Conservation (phyloP, 805 yeast genomes). For the Nakazawaea siamensis region DNA sequence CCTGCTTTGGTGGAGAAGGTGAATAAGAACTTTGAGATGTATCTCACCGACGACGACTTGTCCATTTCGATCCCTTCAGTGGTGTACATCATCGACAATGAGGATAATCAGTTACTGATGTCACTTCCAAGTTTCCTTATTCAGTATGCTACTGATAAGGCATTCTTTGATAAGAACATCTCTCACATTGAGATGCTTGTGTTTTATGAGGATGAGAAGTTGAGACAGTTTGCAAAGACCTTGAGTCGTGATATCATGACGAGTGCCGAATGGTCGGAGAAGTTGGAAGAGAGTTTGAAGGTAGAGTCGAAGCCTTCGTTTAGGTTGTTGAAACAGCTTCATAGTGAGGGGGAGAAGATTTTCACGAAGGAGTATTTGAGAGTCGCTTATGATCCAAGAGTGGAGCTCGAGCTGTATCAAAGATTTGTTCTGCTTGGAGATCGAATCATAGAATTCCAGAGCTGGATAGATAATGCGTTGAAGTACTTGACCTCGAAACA, state of each 20-base stretch:
- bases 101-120: constrained; percentile 22
- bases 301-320: constrained; percentile 38
- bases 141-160: constrained; percentile 7
- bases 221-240: constrained; percentile 28
- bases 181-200: constrained; percentile 34
- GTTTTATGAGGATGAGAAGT: constrained; percentile 43
- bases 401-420: constrained; percentile 10
- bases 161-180: constrained; percentile 12
- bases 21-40: constrained; percentile 23
- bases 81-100: constrained; percentile 23
- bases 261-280: constrained; percentile 42
- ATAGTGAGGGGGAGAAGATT: constrained; percentile 49
- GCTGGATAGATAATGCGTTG: constrained; percentile 50
- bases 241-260: constrained; percentile 35
- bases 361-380: constrained; percentile 13
- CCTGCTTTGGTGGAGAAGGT: constrained; percentile 25
- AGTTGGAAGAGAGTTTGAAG: constrained; percentile 31
- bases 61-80: constrained; percentile 46
- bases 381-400: constrained; percentile 3
- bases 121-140: constrained; percentile 25
- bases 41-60: constrained; percentile 46
- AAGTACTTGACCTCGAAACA: constrained; percentile 41
- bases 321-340: constrained; percentile 32
- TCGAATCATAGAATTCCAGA: constrained; percentile 36
- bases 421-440: constrained; percentile 25